These are phyloP conservation scores for Rhododendron vialii DNA, from an alignment of 148 eudicot species.

Conservation along the genomic window DNA sequence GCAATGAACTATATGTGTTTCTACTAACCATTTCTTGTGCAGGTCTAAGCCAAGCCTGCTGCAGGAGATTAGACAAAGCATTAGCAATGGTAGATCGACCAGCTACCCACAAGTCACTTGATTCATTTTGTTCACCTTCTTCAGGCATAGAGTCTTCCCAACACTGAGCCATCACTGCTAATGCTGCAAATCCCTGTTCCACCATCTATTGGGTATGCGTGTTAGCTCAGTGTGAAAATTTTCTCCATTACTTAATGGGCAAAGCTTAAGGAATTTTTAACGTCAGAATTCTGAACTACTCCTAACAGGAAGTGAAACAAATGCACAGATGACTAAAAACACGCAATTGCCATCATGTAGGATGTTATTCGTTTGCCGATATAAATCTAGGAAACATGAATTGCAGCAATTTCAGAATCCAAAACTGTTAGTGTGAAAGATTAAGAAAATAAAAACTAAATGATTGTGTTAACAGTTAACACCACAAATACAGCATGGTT, in stretches of 20 bases:
- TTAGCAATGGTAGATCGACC: slow-evolving; percentile 41
- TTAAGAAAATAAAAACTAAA: background rate
- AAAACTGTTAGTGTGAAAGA: background rate
- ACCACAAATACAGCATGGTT: background rate
- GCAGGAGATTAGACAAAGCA: slow-evolving; percentile 64
- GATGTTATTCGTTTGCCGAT: background rate
- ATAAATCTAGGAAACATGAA: background rate
- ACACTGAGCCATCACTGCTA: slow-evolving; percentile 63
- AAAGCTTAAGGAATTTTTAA: background rate
- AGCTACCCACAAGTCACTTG: slow-evolving; percentile 35
- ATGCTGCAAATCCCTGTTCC: slow-evolving; percentile 59
- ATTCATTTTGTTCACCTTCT: slow-evolving; percentile 38
- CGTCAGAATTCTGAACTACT: background rate
- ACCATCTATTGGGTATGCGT: slow-evolving; percentile 35
- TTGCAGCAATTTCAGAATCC: background rate
- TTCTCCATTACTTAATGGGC: background rate
- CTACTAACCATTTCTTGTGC: slow-evolving; percentile 45
- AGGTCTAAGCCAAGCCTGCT: slow-evolving; percentile 59
- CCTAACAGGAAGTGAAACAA: background rate
- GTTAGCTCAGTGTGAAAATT: background rate
- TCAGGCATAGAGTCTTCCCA: slow-evolving; percentile 58
- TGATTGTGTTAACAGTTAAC: background rate
- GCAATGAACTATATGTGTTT: background rate
- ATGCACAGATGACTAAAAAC: background rate
- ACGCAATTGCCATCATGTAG: background rate